Evolutionary conservation across 1,139 yeast genomes (phyloP).

Genomic region (Cylindricascospora bacillispora): DNA sequence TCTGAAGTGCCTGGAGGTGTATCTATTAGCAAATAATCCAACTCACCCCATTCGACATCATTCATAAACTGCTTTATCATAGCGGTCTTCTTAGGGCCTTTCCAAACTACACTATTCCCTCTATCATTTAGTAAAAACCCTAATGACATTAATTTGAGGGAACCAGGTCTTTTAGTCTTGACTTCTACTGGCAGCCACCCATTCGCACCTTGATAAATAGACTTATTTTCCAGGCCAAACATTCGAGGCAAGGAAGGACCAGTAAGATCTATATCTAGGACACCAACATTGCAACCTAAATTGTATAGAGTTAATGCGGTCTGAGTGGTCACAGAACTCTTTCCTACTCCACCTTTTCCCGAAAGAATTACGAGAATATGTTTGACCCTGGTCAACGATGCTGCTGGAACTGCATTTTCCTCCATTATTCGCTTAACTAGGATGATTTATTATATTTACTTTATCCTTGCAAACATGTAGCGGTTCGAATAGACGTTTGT

Average conservation of each 20-base stretch:
- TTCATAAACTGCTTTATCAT: conserved; percentile 89
- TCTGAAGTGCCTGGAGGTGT: conserved; percentile 99
- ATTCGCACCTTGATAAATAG: conserved; percentile 66
- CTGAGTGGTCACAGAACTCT: conserved; percentile 90
- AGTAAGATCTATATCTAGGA: conserved; percentile 85
- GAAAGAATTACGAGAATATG: conserved; percentile 75
- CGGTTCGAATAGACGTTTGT: too few species aligned
- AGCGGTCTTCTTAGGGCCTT: conserved; percentile 97
- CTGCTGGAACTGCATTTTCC: conserved; percentile 30
- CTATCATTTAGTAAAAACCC: conserved; percentile 78
- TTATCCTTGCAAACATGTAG: too few species aligned
- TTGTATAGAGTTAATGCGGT: conserved; percentile 65
- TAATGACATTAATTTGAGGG: conserved; percentile 63
- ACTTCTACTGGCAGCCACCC: conserved; percentile 85
- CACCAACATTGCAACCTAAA: conserved; percentile 74
- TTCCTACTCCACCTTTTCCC: conserved; percentile 98
- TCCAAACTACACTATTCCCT: conserved; percentile 91
- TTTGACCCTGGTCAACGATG: conserved; percentile 47
- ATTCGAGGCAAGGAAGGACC: conserved; percentile 96
- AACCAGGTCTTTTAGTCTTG: conserved; percentile 15
- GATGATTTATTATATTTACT: neutral
- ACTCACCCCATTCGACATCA: conserved; percentile 82
- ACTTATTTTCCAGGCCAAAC: conserved; percentile 78
- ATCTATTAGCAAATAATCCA: conserved; percentile 80
- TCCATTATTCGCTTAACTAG: neutral